Evolutionary conservation across 768 basidiomycete genomes (phyloP), one percentile per base, ranked within the genome.

Genomic region (Hypsizygus marmoreus): DNA sequence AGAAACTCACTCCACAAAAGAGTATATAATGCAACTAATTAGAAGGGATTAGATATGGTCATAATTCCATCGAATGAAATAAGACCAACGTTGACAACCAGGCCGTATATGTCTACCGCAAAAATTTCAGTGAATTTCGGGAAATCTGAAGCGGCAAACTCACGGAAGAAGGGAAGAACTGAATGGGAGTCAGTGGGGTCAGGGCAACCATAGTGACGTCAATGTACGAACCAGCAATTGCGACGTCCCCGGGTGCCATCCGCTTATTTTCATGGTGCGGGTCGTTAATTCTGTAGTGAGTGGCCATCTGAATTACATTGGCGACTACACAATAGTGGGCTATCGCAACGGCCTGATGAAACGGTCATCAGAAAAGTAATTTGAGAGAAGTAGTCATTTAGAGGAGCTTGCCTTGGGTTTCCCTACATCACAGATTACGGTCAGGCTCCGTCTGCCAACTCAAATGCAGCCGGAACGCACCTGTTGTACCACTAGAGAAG

Each of bases 401-500:
- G 19, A 7, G 4, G 22, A 40, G 40, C 29, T 25, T 24, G 69
- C 73, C 63, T 74, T 70, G 34, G 70, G 68, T 52, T 65, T 67
- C 40, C 67, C 68, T 69, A 25, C 9, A 13, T 23, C 4, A n/a
- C n/a, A n/a, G n/a, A n/a, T n/a, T n/a, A n/a, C n/a, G n/a, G n/a
- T n/a, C n/a, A n/a, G n/a, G n/a, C n/a, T n/a, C n/a, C n/a, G n/a
- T n/a, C n/a, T n/a, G n/a, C n/a, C n/a, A n/a, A n/a, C n/a, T n/a
- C n/a, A n/a, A n/a, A n/a, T n/a, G n/a, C n/a, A n/a, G n/a, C n/a
- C n/a, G n/a, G n/a, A 17, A 12, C n/a, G 11, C 68, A 61, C 86
- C 86, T 12, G 87, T 89, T 17, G 86, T 89, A 6, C 86, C 86
- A 50, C 86, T 87, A 1, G 86, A 88, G 53, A 89, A 86, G 41